Evolutionary conservation across 306 rosid species (phyloP), one percentile per base, ranked within the genome.

Genomic region (Nissolia schottii): DNA sequence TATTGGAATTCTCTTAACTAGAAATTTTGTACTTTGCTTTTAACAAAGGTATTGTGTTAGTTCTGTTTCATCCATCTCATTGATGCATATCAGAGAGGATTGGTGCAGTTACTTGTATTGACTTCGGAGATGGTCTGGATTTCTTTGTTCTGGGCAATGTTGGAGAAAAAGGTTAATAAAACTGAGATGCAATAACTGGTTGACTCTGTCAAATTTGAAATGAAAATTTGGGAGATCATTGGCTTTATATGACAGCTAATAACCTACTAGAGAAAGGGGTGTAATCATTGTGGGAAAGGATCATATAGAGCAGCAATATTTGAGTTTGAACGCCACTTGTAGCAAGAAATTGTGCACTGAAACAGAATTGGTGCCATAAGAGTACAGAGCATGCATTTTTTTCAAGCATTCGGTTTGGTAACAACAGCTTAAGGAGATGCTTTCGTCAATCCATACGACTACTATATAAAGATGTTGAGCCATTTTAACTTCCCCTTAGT

Each of bases 311-410:
- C 19, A 24, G 63, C 59, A 20, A 70, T 31, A 45, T 25, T 55
- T n/a, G 49, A n/a, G 50, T 40, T 28, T 27, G 51, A 23, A 55
- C 11, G 25, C 31, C 16, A 3, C 5, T 24, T 40, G 20, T 58
- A 0, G 13, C 29, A 0, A 49, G 35, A 59, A 49, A 3, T 45
- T 43, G 55, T 54, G 28, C 49, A 37, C 31, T 59, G 56, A 53
- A 70, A 71, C 13, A 63, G 34, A 66, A 28, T 18, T 79, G 53
- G 73, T 32, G 4, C n/a, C 46, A 55, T 41, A 64, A 57, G 46
- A 62, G 53, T 25, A 63, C 19, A 14, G 16, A 10, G 10, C 58
- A 5, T 54, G 53, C 20, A n/a, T n/a, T 37, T 20, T 53, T 72
- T 38, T 67, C 20, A 67, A 51, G 63, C 22, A 32, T 32, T 54